Evolutionary conservation across 805 yeast species (phyloP), one percentile per base, ranked within the genome.

Genomic region (Barnettozyma salicaria): DNA sequence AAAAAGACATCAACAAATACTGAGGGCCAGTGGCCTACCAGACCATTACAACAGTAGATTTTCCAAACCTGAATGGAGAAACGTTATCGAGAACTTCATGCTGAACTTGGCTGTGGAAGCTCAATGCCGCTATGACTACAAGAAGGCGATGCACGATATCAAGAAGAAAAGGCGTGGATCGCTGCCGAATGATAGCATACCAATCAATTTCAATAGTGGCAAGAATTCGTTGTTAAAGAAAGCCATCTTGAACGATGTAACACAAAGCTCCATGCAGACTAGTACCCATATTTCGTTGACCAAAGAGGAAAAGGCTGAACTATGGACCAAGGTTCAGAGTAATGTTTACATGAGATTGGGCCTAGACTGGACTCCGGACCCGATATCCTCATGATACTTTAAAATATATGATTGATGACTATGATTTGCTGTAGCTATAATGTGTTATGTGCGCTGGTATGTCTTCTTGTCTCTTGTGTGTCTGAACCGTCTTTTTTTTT

Each of bases 41-140:
- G 20, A 30, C 4, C 16, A 32, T 13, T 41, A 39, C 34, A 41
- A 48, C 40, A 46, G 45, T 33, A 42, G 50, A 31, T 51, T 73
- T n/a, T 60, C 72, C 6, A 66, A 70, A 44, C 72, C 75, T 19
- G 84, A 81, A 54, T 80, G 88, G 86, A 64, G 89, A 47, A 78
- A 80, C 50, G 70, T 82, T 19, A 77, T 82, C 41, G 90, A 82
- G 45, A 81, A 80, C 57, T 82, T 73, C 49, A 48, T 78, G 25
- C 56, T 80, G 25, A 78, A 76, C 50, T 61, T 80, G 21, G 84
- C 76, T 4, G 80, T 80, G 32, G 87, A 80, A 48, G 76, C 79
- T 12, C 87, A 82, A 53, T 78, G 87, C 48, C 67, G 86, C 16
- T 61, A 63, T 24, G 87, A 82, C 49, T 82, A 76, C 53, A 75